Evolutionary conservation across 2,329 filamentous ascomycete species (phyloP), one percentile per base, ranked within the genome.

Genomic region (Hypoxylon sp.): DNA sequence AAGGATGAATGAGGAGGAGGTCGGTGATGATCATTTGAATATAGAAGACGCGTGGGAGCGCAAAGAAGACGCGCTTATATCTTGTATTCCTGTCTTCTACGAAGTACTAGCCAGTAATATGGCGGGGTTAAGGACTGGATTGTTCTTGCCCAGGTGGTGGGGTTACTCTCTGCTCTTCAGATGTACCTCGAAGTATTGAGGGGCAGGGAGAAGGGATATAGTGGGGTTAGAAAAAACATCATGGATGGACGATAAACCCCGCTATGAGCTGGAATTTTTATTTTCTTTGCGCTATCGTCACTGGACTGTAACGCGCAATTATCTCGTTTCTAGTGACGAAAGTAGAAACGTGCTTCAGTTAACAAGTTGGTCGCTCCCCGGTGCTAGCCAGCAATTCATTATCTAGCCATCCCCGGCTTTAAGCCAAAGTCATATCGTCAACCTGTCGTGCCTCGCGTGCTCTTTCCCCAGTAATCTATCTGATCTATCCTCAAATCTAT

Each of bases 201-300:
- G 46, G 22, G 46, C 46, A 46, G 13, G 20, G 26, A 8, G 59
- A 48, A 47, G 61, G 57, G 47, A n/a, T n/a, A n/a, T 61, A 28
- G 55, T 57, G 58, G 62, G 62, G 59, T 56, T 28, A 51, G 46
- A 47, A 17, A 8, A 39, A 53, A 19, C n/a, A 41, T n/a, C n/a
- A n/a, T n/a, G n/a, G n/a, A n/a, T 19, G n/a, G 8, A 41, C 37
- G 8, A 41, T 17, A 17, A 52, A 68, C 65, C 65, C 65, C 65
- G 65, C 65, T 60, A 68, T 44, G 24, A 58, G 46, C 59, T 60
- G 24, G 47, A 61, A 66, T 51, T 62, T 66, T 61, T 58, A 49
- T 62, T 64, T 64, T 59, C 46, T 30, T 48, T 46, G 19, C 48
- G 56, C 41, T 43, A 50, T 55, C 37, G 17, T 20, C 15, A 39